Evolutionary conservation across 768 basidiomycete genomes (phyloP).

Genomic region (Asterophora lycoperdoides): DNA sequence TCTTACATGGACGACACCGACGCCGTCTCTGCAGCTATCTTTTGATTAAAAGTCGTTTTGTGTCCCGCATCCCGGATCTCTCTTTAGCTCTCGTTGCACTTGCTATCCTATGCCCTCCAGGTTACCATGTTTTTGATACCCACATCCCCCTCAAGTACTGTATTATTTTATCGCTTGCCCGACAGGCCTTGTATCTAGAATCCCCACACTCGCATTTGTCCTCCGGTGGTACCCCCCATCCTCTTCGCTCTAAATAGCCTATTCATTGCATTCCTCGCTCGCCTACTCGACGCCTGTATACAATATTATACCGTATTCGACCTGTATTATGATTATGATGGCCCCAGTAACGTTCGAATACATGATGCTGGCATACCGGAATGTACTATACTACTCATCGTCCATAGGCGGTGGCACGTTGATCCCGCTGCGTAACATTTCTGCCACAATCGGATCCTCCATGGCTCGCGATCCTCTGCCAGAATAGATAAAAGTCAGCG

Average conservation of each 20-base stretch:
- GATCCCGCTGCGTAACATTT: conserved; percentile 58
- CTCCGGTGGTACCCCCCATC: background rate
- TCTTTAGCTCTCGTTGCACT: background rate
- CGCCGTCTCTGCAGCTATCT: background rate
- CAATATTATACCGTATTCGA: background rate
- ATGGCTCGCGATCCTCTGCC: conserved; percentile 42
- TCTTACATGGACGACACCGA: background rate
- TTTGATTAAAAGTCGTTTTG: background rate
- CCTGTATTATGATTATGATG: background rate
- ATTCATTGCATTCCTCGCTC: background rate
- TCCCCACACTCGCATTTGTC: background rate
- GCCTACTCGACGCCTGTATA: background rate
- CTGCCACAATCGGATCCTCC: conserved; percentile 41
- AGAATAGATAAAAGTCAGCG: conserved; percentile 7
- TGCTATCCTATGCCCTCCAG: conserved; percentile 4
- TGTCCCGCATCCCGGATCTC: background rate
- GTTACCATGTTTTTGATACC: background rate
- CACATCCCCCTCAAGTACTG: conserved; percentile 4
- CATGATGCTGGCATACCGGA: background rate
- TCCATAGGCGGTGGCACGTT: conserved; percentile 45
- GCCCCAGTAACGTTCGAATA: background rate
- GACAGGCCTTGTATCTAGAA: conserved; percentile 3
- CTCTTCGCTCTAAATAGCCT: background rate
- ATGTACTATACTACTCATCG: conserved; percentile 6
- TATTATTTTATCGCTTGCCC: background rate